Evolutionary conservation across 2,329 filamentous ascomycete genomes (phyloP).

Genomic region (Leptographium flavum): DNA sequence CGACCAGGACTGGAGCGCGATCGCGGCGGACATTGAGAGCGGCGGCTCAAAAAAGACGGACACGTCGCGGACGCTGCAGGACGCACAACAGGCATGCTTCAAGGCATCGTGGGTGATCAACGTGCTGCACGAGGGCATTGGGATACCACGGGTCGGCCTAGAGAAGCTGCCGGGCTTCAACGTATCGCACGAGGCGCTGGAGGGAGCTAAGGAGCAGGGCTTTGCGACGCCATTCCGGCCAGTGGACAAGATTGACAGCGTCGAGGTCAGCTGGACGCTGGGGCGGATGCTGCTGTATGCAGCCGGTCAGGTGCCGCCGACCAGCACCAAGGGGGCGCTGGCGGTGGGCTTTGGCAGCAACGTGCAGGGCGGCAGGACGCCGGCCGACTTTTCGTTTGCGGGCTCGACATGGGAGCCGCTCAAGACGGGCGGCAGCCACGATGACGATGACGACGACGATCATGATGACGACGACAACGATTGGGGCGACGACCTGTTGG

Average conservation of each 20-base stretch:
- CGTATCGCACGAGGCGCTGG: slow-evolving; percentile 54
- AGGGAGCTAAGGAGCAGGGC: slow-evolving; percentile 56
- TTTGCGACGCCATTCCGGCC: slow-evolving; percentile 76
- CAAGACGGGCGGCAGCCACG: slow-evolving; percentile 35
- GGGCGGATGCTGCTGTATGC: slow-evolving; percentile 96
- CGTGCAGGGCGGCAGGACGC: slow-evolving; percentile 38
- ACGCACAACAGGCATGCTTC: slow-evolving; percentile 82
- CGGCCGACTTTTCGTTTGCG: slow-evolving; percentile 72
- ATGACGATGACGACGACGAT: slow-evolving; percentile 37
- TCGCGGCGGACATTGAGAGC: slow-evolving; percentile 50
- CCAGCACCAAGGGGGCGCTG: slow-evolving; percentile 29
- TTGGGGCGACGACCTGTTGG: slow-evolving; percentile 43
- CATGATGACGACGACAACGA: slow-evolving; percentile 40
- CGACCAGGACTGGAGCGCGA: slow-evolving; percentile 64
- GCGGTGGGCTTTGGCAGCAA: slow-evolving; percentile 94
- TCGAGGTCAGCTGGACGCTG: slow-evolving; percentile 93
- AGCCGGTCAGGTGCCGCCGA: slow-evolving; percentile 67
- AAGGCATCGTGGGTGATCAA: slow-evolving; percentile 98
- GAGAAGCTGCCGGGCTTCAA: slow-evolving; percentile 54
- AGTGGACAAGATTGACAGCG: slow-evolving; percentile 78
- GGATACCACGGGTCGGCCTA: slow-evolving; percentile 71
- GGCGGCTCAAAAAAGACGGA: slow-evolving; percentile 15
- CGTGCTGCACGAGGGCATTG: slow-evolving; percentile 88
- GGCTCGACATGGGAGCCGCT: slow-evolving; percentile 37
- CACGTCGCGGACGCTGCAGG: slow-evolving; percentile 50